A percentile compares a stretch with the other conserved stretches of the same genome.
Conservation (phyloP, 805 yeast species). For the Candida peoriensis region DNA sequence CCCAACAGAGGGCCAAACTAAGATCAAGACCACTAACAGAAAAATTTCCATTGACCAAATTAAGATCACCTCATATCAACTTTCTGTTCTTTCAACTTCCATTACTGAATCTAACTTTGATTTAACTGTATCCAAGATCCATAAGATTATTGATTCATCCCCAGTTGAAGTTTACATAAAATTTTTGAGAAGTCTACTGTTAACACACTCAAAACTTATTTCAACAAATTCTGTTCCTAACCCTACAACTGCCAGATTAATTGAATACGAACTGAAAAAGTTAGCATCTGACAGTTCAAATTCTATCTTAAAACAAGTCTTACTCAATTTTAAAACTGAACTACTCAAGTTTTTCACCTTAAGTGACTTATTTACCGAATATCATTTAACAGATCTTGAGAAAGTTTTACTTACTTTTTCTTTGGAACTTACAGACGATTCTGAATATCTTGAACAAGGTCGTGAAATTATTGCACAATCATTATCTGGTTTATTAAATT, state of each 20-base stretch:
- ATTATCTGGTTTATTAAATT: slow-evolving; percentile 10
- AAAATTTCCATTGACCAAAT: slow-evolving; percentile 10
- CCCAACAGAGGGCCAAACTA: slow-evolving; percentile 10
- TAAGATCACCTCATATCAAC: slow-evolving; percentile 44
- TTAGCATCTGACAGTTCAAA: slow-evolving; percentile 13
- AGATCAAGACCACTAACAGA: slow-evolving; percentile 1
- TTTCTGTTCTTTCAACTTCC: slow-evolving; percentile 45
- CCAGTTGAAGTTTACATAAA: slow-evolving; percentile 27
- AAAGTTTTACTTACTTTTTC: slow-evolving; percentile 16
- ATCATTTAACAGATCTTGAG: slow-evolving; percentile 21
- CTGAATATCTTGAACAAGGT: slow-evolving; percentile 10
- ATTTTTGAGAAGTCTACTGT: slow-evolving; percentile 29
- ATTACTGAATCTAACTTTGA: slow-evolving; percentile 36
- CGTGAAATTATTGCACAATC: slow-evolving; percentile 8
- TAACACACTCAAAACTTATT: slow-evolving; percentile 25
- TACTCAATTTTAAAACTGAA: slow-evolving; percentile 22
- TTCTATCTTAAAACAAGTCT: slow-evolving; percentile 7
- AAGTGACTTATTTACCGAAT: slow-evolving; percentile 26
- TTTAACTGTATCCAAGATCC: slow-evolving; percentile 38
- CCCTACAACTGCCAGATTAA: slow-evolving; percentile 13
- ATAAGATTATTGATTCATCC: slow-evolving; percentile 35
- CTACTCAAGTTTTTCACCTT: slow-evolving; percentile 26
- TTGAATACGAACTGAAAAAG: slow-evolving; percentile 21
- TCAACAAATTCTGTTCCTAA: slow-evolving; percentile 18
- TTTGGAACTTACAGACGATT: slow-evolving; percentile 5